phyloP scores from a whole-genome alignment of 306 rosid genomes.

The Hippophae gyantsensis region DNA sequence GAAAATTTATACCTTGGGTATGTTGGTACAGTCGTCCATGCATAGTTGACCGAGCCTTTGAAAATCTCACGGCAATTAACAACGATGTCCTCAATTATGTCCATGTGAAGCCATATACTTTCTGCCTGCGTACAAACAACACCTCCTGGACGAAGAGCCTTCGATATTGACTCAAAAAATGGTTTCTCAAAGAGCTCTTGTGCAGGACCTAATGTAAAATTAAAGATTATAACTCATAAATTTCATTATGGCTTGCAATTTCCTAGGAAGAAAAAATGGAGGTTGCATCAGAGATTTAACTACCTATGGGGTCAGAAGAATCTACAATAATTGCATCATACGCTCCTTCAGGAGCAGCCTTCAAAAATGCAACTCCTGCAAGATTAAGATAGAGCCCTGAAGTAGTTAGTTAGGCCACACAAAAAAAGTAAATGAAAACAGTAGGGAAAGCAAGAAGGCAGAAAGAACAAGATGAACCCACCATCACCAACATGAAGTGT shows the following conservation, averaged over 20 bases:
- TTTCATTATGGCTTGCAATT: not conserved
- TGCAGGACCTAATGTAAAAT: slow-evolving; percentile 66
- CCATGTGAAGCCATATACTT: slow-evolving; percentile 99
- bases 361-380: slow-evolving; percentile 89
- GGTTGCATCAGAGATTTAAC: not conserved
- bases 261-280: not conserved
- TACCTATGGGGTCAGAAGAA: slow-evolving; percentile 97
- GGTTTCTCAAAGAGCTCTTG: slow-evolving; percentile 98
- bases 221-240: not conserved
- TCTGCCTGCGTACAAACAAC: slow-evolving; percentile 96
- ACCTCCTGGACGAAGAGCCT: slow-evolving; percentile 96
- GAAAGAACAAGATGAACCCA: slow-evolving; percentile 27
- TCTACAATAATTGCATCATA: slow-evolving; percentile 93
- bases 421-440: not conserved
- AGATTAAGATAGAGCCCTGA: slow-evolving; percentile 16
- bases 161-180: slow-evolving; percentile 62
- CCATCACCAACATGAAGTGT: slow-evolving; percentile 82
- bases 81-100: slow-evolving; percentile 80
- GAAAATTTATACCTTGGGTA: slow-evolving; percentile 64
- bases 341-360: slow-evolving; percentile 74
- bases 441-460: not conserved
- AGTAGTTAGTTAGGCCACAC: slow-evolving; percentile 5
- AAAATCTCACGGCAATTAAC: slow-evolving; percentile 75
- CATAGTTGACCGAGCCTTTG: slow-evolving; percentile 95
- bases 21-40: slow-evolving; percentile 99